Evolutionary conservation across 1,139 yeast species (phyloP), one percentile per base, ranked within the genome.

Genomic region (Taiozyma sp.): DNA sequence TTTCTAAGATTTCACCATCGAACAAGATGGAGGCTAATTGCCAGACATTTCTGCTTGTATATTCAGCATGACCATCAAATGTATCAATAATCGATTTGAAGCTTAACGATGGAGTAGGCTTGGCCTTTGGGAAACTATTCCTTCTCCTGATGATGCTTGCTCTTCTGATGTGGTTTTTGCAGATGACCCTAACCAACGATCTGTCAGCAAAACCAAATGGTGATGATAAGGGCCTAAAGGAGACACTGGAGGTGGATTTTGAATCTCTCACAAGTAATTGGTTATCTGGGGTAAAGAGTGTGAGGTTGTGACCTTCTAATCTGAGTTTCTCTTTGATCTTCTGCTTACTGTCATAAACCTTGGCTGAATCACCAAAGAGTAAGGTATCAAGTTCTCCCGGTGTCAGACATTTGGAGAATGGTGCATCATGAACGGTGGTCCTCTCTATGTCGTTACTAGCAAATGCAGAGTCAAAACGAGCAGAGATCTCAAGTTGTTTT

Each of bases 401-500:
- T 3, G 60, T 54, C 26, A 59, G 43, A 0, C 47, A 45, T 43
- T 49, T 61, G 28, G 53, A 54, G 49, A 53, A 65, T 43, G 54
- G 65, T 34, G 57, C 61, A 44, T 61, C 64, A 40, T 60, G 62
- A 22, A 60, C 57, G 6, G 58, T 50, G 43, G 56, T 52, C 40
- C 30, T 44, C 41, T 46, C 60, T 43, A 58, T 39, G 4, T 46
- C 30, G 2, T 51, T 45, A 51, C 73, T 66, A 0, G 79, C 70
- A 58, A 73, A 76, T 2, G 73, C 73, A 1, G 91, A 83, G 50
- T 75, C 72, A 42, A 76, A 65, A 37, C 77, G 78, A 47, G 80
- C 76, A 0, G 88, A 77, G 37, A 85, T 62, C 50, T 76, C 78
- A 46, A 85, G 65, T 59, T 85, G 91, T 14, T 77, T 74, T 28